These are phyloP conservation scores for Fusarium torreyae DNA, from an alignment of 2,329 filamentous ascomycete species.

Conservation along the genomic window DNA sequence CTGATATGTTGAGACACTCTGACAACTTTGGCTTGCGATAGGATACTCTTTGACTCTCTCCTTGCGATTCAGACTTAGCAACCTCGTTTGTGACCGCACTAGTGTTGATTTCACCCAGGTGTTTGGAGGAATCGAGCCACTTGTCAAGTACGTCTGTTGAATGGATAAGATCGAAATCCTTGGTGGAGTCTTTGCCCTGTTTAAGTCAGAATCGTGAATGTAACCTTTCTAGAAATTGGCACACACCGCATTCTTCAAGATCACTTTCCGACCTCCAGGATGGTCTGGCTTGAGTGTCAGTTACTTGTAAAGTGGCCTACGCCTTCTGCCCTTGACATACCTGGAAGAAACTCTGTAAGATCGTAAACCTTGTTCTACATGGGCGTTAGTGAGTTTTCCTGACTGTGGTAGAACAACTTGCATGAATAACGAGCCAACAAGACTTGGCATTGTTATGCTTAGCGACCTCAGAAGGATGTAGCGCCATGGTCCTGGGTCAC, in stretches of 20 bases:
- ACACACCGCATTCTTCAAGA: slow-evolving; percentile 29
- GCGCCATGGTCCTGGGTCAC: background rate
- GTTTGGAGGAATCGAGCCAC: slow-evolving; percentile 21
- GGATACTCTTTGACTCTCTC: background rate
- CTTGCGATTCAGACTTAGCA: background rate
- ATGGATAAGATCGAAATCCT: slow-evolving; percentile 26
- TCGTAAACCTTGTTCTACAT: slow-evolving; percentile 27
- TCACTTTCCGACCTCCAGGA: slow-evolving; percentile 29
- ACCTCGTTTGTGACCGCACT: background rate
- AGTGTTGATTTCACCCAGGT: slow-evolving; percentile 22
- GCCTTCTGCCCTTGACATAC: background rate
- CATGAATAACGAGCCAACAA: slow-evolving; percentile 36
- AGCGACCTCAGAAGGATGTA: slow-evolving; percentile 21
- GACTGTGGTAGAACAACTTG: background rate
- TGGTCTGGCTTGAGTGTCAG: slow-evolving; percentile 5
- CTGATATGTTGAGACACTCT: slow-evolving; percentile 17
- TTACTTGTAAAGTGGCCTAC: background rate
- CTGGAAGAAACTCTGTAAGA: slow-evolving; percentile 31
- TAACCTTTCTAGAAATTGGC: rapidly evolving
- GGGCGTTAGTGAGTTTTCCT: background rate
- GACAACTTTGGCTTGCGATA: slow-evolving; percentile 19
- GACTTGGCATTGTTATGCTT: slow-evolving; percentile 26
- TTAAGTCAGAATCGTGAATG: rapidly evolving
- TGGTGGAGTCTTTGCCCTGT: slow-evolving; percentile 31
- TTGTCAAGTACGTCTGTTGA: slow-evolving; percentile 29